Base-by-base conservation (phyloP, 2,329 filamentous ascomycete genomes). In the Trichoderma sp. region DNA sequence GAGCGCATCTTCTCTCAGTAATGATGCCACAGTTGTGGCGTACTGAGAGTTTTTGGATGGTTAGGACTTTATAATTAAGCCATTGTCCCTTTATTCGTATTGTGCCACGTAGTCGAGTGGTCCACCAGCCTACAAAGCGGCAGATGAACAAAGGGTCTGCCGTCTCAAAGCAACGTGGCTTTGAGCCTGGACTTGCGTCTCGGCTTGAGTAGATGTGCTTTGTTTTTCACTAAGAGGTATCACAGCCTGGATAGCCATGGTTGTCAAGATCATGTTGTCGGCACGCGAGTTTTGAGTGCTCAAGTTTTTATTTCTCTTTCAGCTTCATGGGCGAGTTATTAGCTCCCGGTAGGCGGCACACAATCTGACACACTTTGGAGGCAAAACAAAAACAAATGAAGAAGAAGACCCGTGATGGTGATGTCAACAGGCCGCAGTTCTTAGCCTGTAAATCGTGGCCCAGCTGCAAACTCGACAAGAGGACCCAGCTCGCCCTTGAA, bases 231-330 rank as follows among this genome's bases (percentile, higher is more conserved):
- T n/a, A 58, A 57, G 12, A 17, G 26, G 71, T 72, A 55, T 47
- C 71, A 72, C 71, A 65, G 53, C 71, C 32, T 72, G 32, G 58
- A 26, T 43, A 65, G n/a, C 59, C 50, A 65, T 50, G 47, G 66
- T 55, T 69, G 59, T 72, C 71, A 66, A 64, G 34, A 36, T 43
- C 53, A 59, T 65, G 71, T 65, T 66, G 53, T 66, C 69, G 64
- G 59, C 66, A 65, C 59, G 50, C 62, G 47, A 69, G 36, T 43
- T 17, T 59, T 53, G 58, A 20, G 30, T 20, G 32, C 50, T 34
- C 34, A 65, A 36, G 50, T 61, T 64, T 64, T 43, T 61, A 69
- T 63, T 50, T 13, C 36, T 57, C 71, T 26, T 57, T 30, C 71
- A 57, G 34, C 34, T 64, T 68, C 34, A 28, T 15, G 28, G 47